These are phyloP conservation scores for Fusarium xyrophilum DNA, from an alignment of 2,329 filamentous ascomycete genomes.

Conservation along the genomic window DNA sequence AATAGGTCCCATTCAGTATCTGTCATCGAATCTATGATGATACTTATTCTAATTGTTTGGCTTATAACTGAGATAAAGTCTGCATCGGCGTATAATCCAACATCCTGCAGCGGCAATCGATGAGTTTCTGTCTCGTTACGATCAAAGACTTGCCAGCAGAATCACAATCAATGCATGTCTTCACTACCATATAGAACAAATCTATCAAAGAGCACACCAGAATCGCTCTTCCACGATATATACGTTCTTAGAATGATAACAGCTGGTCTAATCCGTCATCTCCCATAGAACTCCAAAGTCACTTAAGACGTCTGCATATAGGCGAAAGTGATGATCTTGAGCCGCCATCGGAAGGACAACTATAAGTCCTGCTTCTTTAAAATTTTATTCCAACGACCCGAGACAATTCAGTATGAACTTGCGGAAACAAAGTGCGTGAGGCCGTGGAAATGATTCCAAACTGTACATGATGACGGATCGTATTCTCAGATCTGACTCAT, in stretches of 20 bases:
- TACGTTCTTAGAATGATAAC: neutral
- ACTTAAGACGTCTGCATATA: neutral
- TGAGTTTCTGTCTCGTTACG: neutral
- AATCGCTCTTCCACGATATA: neutral
- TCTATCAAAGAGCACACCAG: neutral
- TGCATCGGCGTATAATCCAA: neutral
- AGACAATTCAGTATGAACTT: neutral
- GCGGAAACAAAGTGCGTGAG: neutral
- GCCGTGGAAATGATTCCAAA: slow-evolving; percentile 7
- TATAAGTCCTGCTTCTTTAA: neutral
- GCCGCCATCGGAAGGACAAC: neutral
- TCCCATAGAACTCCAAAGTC: neutral
- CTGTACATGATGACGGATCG: neutral
- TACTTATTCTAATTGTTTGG: neutral
- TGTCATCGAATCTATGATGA: neutral
- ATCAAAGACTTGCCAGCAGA: neutral
- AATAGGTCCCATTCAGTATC: neutral
- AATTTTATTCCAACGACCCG: neutral
- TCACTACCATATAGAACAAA: neutral
- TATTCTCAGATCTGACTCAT: neutral
- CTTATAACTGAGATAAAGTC: neutral
- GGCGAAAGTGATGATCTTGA: neutral
- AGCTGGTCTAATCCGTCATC: neutral
- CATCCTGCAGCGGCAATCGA: neutral
- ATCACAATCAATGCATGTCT: neutral